Evolutionary conservation across 2,329 filamentous ascomycete species (phyloP).

Genomic region (Alternaria gaisen): DNA sequence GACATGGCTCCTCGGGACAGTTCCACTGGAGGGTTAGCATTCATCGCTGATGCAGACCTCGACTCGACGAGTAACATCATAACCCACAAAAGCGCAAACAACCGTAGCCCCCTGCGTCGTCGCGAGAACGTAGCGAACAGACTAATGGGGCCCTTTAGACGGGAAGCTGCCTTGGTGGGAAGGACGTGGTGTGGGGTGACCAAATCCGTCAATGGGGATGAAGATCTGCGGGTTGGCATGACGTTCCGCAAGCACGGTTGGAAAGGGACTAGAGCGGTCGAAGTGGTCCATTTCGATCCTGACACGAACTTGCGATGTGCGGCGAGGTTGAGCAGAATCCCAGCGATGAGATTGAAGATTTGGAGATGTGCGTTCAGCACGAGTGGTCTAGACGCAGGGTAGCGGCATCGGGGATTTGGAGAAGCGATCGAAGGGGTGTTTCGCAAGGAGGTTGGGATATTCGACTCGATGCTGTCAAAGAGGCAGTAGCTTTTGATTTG

Average conservation of each 20-base stretch:
- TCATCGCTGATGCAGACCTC: slow-evolving; percentile 5
- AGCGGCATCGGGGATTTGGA: slow-evolving; percentile 15
- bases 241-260: slow-evolving; percentile 12
- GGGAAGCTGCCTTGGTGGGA: neutral
- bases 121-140: neutral
- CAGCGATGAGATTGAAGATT: neutral
- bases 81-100: slow-evolving; percentile 8
- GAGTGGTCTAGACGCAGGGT: slow-evolving; percentile 9
- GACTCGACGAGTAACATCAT: slow-evolving; percentile 8
- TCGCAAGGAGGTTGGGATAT: neutral
- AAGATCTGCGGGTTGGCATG: slow-evolving; percentile 28
- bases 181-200: slow-evolving; percentile 12
- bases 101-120: slow-evolving; percentile 1
- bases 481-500: neutral
- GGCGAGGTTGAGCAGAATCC: neutral
- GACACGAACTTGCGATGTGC: neutral
- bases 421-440: slow-evolving; percentile 4
- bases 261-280: slow-evolving; percentile 9
- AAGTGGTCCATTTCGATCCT: neutral
- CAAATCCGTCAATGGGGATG: slow-evolving; percentile 7
- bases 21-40: neutral
- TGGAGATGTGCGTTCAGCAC: neutral
- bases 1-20: neutral
- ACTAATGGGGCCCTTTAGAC: neutral
- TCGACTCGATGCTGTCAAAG: slow-evolving; percentile 1